phyloP scores from a whole-genome alignment of 257 asterid genomes.

The Vinca minor region DNA sequence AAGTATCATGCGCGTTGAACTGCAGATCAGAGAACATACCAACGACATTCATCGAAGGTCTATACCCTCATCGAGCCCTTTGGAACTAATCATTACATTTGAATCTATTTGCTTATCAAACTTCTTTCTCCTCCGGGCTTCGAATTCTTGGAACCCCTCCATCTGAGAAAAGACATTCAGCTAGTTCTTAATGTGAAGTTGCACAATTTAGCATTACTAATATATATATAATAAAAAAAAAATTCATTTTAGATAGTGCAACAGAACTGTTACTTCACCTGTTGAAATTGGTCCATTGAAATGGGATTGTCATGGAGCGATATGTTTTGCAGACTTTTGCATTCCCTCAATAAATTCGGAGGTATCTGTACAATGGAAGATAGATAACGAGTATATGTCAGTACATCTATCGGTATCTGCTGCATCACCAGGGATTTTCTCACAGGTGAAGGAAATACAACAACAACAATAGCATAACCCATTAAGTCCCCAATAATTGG shows the following conservation, averaged over 20 bases:
- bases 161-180: slow-evolving; percentile 34
- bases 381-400: slow-evolving; percentile 8
- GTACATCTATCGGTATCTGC: not conserved
- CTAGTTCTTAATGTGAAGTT: not conserved
- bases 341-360: slow-evolving; percentile 59
- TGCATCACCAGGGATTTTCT: not conserved
- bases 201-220: not conserved
- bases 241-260: slow-evolving; percentile 1
- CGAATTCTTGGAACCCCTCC: slow-evolving; percentile 86
- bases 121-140: slow-evolving; percentile 77
- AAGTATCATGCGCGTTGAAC: not conserved
- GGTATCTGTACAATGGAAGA: slow-evolving; percentile 51
- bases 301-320: slow-evolving; percentile 91
- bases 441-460: not conserved
- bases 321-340: slow-evolving; percentile 75
- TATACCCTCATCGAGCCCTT: slow-evolving; percentile 91
- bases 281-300: slow-evolving; percentile 84
- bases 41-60: slow-evolving; percentile 41
- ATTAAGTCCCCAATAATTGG: too few relatives aligned
- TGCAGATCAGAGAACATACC: slow-evolving; percentile 6
- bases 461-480: too few relatives aligned
- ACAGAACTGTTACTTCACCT: slow-evolving; percentile 29
- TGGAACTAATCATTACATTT: slow-evolving; percentile 82
- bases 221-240: too few relatives aligned
- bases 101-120: slow-evolving; percentile 89